Evolutionary conservation across 2,329 filamentous ascomycete genomes (phyloP).

Genomic region (Alternaria sp.): DNA sequence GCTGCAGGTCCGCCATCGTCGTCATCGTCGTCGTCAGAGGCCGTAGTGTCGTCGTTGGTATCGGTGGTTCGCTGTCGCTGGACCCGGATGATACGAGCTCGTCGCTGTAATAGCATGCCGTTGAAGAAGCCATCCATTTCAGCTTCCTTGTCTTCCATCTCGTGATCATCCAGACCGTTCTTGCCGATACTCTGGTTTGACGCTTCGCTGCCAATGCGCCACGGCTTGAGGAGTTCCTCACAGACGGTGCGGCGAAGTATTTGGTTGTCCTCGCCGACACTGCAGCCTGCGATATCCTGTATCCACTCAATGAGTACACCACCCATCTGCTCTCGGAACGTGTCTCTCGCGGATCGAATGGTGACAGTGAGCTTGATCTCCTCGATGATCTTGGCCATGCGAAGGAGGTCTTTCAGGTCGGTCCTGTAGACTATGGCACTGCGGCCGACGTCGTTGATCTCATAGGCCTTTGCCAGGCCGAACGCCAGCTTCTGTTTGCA

Average conservation of each 20-base stretch:
- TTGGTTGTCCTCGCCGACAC: constrained; percentile 77
- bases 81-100: constrained; percentile 33
- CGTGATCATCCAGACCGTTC: constrained; percentile 82
- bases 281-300: constrained; percentile 87
- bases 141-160: constrained; percentile 62
- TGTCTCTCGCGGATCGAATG: constrained; percentile 90
- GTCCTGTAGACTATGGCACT: constrained; percentile 80
- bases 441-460: constrained; percentile 87
- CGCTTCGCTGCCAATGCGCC: constrained; percentile 84
- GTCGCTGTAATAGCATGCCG: constrained; percentile 35
- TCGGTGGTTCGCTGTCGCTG: constrained; percentile 41
- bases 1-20: constrained; percentile 54
- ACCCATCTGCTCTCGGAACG: constrained; percentile 97
- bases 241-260: constrained; percentile 84
- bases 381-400: constrained; percentile 85
- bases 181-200: constrained; percentile 78
- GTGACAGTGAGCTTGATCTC: constrained; percentile 96
- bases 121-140: constrained; percentile 41
- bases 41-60: constrained; percentile 54
- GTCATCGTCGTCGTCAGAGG: constrained; percentile 53
- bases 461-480: constrained; percentile 77
- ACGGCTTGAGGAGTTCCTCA: constrained; percentile 86
- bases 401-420: constrained; percentile 74
- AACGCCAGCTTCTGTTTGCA: constrained; percentile 75
- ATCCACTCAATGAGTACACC: constrained; percentile 98